These are phyloP conservation scores for Linnemannia exigua DNA, from an alignment of 192 early-diverging fungal species.

Conservation along the genomic window DNA sequence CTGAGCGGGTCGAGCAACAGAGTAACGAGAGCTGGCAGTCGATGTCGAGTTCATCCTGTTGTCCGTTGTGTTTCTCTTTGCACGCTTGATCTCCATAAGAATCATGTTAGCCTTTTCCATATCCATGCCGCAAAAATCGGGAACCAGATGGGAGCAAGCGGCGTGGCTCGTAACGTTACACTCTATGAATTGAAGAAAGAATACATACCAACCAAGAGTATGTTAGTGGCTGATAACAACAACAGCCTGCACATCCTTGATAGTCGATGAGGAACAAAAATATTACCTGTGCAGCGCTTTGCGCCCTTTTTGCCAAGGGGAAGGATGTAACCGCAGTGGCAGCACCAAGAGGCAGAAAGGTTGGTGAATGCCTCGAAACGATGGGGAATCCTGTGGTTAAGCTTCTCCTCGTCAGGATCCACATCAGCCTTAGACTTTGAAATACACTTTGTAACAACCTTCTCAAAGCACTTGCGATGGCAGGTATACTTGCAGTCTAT, in stretches of 20 bases:
- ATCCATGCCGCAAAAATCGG: conserved; percentile 93
- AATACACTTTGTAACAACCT: conserved; percentile 93
- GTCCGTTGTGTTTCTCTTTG: conserved; percentile 61
- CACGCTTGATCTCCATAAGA: conserved; percentile 84
- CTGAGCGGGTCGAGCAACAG: conserved; percentile 20
- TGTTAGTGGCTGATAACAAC: no score
- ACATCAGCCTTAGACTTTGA: conserved; percentile 73
- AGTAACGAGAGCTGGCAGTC: conserved; percentile 30
- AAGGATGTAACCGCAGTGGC: conserved; percentile 98
- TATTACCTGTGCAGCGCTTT: conserved; percentile 66
- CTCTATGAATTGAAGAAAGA: conserved; percentile 69
- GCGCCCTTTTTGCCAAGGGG: conserved; percentile 81
- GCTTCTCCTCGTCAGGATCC: conserved; percentile 77
- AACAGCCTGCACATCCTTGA: background rate
- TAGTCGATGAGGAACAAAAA: background rate
- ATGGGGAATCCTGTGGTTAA: conserved; percentile 97
- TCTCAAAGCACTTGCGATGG: conserved; percentile 89
- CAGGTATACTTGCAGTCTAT: conserved; percentile 94
- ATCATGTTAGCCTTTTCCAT: conserved; percentile 91
- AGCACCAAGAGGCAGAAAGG: conserved; percentile 94
- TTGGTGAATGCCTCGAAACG: conserved; percentile 91
- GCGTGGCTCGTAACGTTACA: conserved; percentile 88
- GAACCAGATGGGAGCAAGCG: conserved; percentile 87
- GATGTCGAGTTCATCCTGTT: conserved; percentile 37
- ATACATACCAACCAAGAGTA: background rate